Evolutionary conservation across 2,329 filamentous ascomycete species (phyloP).

Genomic region (Verticillium alfalfae): DNA sequence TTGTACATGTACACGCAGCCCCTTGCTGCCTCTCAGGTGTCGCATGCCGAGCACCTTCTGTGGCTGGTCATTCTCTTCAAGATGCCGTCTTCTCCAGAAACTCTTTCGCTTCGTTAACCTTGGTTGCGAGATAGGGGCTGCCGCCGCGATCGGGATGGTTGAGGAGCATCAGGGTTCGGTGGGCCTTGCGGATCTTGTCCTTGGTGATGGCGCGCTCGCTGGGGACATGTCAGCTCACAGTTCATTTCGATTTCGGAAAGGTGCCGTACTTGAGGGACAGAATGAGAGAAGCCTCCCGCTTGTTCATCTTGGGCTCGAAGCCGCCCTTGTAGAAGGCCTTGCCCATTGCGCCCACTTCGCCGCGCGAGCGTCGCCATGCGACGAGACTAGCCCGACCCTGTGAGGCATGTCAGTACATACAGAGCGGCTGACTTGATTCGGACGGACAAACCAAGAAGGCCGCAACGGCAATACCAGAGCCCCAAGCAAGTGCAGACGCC

Average conservation of each 20-base stretch:
- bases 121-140: constrained; percentile 92
- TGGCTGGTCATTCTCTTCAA: constrained; percentile 6
- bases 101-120: constrained; percentile 98
- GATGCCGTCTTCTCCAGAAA: constrained; percentile 70
- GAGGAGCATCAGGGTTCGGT: constrained; percentile 90
- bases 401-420: background rate
- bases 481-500: constrained; percentile 39
- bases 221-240: background rate
- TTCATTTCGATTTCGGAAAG: background rate
- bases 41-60: background rate
- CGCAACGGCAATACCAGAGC: constrained; percentile 43
- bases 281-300: constrained; percentile 85
- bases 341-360: constrained; percentile 72
- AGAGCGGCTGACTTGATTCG: background rate
- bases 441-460: constrained; percentile 40
- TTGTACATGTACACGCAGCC: constrained; percentile 3
- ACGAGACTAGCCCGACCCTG: constrained; percentile 91
- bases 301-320: constrained; percentile 94
- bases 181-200: constrained; percentile 91
- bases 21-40: background rate
- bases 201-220: constrained; percentile 86
- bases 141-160: constrained; percentile 98
- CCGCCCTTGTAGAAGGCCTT: constrained; percentile 97
- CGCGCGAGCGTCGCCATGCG: constrained; percentile 76
- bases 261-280: constrained; percentile 73